These are phyloP conservation scores for Samsoniella hepiali DNA, from an alignment of 2,329 filamentous ascomycete species.

Conservation along the genomic window DNA sequence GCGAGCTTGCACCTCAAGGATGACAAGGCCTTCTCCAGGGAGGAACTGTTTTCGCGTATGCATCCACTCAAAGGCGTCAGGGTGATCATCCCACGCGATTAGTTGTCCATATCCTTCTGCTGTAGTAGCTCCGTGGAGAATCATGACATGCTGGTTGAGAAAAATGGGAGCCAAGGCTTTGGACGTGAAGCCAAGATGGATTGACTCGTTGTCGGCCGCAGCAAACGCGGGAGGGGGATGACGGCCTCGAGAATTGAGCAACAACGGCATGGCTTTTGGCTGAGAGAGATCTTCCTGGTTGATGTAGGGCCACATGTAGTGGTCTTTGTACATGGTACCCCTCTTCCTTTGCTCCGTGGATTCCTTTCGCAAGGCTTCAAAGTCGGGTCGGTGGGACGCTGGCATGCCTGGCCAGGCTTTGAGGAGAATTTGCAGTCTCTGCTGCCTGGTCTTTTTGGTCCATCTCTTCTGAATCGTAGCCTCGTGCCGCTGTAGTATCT, in stretches of 20 bases:
- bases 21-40: conserved; percentile 45
- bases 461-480: conserved; percentile 50
- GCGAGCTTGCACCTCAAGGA: conserved; percentile 50
- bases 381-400: conserved; percentile 49
- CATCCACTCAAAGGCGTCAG: conserved; percentile 38
- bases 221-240: conserved; percentile 47
- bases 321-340: conserved; percentile 25
- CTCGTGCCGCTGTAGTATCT: conserved; percentile 50
- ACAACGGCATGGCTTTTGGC: conserved; percentile 42
- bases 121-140: conserved; percentile 30
- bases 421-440: conserved; percentile 45
- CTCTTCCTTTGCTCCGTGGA: conserved; percentile 17
- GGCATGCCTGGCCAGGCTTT: conserved; percentile 51
- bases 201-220: conserved; percentile 38
- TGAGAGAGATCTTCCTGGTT: conserved; percentile 54
- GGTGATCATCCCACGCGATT: conserved; percentile 31
- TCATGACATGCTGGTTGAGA: conserved; percentile 34
- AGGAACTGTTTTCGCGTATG: conserved; percentile 34
- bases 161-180: conserved; percentile 27
- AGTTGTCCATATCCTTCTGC: conserved; percentile 37
- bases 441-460: conserved; percentile 48
- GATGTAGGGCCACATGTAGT: conserved; percentile 51
- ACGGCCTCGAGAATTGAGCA: conserved; percentile 51
- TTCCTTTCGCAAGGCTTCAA: conserved; percentile 34
- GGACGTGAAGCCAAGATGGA: conserved; percentile 29